These are phyloP conservation scores for Fusarium verrucosum DNA, from an alignment of 2,329 filamentous ascomycete genomes.

Conservation along the genomic window DNA sequence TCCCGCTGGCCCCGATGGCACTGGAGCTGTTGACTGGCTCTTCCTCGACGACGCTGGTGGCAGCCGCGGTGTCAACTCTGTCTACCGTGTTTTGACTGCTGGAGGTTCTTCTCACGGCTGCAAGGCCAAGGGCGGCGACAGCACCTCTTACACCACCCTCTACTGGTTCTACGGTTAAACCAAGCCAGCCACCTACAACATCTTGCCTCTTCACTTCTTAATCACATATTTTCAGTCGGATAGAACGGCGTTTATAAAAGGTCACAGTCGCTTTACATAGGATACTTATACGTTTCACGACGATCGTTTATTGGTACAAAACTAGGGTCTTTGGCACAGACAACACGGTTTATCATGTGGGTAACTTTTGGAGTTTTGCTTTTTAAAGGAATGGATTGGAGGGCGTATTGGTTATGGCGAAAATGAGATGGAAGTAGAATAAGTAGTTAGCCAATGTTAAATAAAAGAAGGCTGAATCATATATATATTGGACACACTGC, in stretches of 20 bases:
- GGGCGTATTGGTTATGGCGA: not conserved
- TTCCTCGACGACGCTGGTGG: slow-evolving; percentile 55
- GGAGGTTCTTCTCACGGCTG: slow-evolving; percentile 61
- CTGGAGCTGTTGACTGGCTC: slow-evolving; percentile 66
- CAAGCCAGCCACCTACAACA: not conserved
- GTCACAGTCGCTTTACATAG: slow-evolving; percentile 35
- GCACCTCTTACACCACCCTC: slow-evolving; percentile 64
- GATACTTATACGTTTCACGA: slow-evolving; percentile 33
- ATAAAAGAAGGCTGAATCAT: not conserved
- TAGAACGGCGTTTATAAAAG: slow-evolving; percentile 39
- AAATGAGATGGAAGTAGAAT: not conserved
- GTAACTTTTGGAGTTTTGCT: slow-evolving; percentile 19
- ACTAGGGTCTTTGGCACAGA: slow-evolving; percentile 31
- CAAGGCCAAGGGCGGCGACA: slow-evolving; percentile 54
- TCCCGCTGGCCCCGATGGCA: slow-evolving; percentile 56
- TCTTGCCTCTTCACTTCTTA: slow-evolving; percentile 24
- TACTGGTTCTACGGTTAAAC: slow-evolving; percentile 66
- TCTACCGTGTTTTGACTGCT: slow-evolving; percentile 66
- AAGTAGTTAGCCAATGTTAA: slow-evolving; percentile 8
- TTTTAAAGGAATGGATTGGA: slow-evolving; percentile 3
- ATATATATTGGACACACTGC: not conserved
- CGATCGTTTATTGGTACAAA: slow-evolving; percentile 30
- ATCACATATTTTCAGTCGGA: slow-evolving; percentile 25
- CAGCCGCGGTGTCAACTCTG: slow-evolving; percentile 51
- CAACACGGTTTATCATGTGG: slow-evolving; percentile 33